phyloP scores from a whole-genome alignment of 2,329 filamentous ascomycete genomes.

The Trichoderma gracile region DNA sequence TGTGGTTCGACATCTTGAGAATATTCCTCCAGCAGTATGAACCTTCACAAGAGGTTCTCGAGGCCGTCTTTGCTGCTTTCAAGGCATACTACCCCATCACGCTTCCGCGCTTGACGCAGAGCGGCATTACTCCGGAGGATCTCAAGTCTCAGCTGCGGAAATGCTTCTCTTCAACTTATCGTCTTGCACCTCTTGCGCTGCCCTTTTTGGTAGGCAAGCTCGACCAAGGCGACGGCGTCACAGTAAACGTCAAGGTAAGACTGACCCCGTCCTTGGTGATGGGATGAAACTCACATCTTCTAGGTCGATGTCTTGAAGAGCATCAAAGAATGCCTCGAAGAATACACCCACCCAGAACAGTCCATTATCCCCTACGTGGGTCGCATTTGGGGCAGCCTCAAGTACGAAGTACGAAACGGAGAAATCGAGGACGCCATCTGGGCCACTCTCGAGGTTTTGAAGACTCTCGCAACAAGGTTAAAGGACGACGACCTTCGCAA shows the following conservation, averaged over 20 bases:
- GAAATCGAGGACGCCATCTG: constrained; percentile 60
- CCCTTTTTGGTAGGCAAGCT: constrained; percentile 59
- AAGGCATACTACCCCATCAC: constrained; percentile 64
- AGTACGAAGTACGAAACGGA: constrained; percentile 63
- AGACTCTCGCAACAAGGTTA: constrained; percentile 50
- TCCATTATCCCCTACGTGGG: constrained; percentile 52
- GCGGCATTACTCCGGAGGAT: constrained; percentile 57
- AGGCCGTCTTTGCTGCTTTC: constrained; percentile 56
- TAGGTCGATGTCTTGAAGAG: constrained; percentile 59
- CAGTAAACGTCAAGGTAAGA: constrained; percentile 57
- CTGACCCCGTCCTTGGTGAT: neutral
- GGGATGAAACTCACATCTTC: constrained; percentile 23
- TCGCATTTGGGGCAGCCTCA: constrained; percentile 60
- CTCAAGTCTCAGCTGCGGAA: constrained; percentile 54
- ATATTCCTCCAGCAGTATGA: constrained; percentile 47
- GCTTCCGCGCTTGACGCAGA: constrained; percentile 51
- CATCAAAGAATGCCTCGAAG: constrained; percentile 53
- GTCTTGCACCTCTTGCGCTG: constrained; percentile 48
- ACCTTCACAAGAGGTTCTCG: constrained; percentile 48
- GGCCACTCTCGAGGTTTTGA: constrained; percentile 56
- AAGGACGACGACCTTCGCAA: constrained; percentile 46
- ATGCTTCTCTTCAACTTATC: constrained; percentile 55
- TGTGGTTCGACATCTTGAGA: constrained; percentile 56
- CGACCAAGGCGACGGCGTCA: constrained; percentile 60
- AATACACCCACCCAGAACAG: constrained; percentile 49